Evolutionary conservation across 2,329 filamentous ascomycete genomes (phyloP), one percentile per base, ranked within the genome.

Genomic region (Fonsecaea erecta): DNA sequence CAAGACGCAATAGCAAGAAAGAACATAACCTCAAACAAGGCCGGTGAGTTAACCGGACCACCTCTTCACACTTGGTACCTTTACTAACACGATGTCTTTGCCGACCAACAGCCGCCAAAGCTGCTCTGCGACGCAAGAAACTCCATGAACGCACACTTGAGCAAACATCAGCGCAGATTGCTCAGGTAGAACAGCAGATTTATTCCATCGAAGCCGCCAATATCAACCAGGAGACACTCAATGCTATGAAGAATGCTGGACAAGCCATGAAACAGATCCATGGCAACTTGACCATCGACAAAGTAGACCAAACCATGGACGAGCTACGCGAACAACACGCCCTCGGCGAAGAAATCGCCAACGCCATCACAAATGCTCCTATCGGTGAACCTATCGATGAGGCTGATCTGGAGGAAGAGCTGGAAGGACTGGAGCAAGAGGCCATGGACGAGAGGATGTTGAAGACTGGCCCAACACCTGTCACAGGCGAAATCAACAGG

Each of bases 191-290:
- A 78, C 90, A 93, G 75, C 93, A 99, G 78, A 96, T 98, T 75
- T 95, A 95, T 78, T 90, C 91, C 66, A 98, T 99, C 82, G 95
- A 99, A 80, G 92, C 93, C 54, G 95, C 95, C 68, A 99, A 98
- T 78, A 97, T 99, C 83, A 99, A 99, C 84, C 89, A 94, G 80
- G 93, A 97, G 83, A 99, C 95, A 12, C 84, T 98, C 70, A 86
- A 90, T 71, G 94, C 93, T 7, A 97, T 99, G 93, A 90, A 96
- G 86, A 89, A 89, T 76, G 94, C 95, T 11, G 88, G 91, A 70
- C 82, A 88, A 67, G 95, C 94, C 37, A 98, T 99, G 93, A 90
- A 93, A 82, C 83, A 89, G 70, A 99, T 99, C 73, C 93, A 98
- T 77, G 90, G 88, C 73, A 91, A 91, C 70, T 87, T 98, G 71